Conservation (phyloP, 768 basidiomycete genomes). For the Xanthoconium purpureum region DNA sequence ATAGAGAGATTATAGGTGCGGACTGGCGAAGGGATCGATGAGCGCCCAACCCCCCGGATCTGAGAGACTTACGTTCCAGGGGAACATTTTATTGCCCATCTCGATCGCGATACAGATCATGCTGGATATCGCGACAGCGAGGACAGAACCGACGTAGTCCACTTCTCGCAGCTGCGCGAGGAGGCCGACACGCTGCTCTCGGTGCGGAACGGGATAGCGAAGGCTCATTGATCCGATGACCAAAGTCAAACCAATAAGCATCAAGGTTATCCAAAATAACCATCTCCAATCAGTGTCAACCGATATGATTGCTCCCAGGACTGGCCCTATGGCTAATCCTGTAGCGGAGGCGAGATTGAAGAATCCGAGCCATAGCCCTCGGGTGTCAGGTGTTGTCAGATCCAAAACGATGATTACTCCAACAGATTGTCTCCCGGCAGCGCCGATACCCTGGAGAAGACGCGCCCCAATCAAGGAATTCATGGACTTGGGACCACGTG, state of each 20-base stretch:
- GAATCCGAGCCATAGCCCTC: slow-evolving; percentile 36
- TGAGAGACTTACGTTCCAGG: slow-evolving; percentile 30
- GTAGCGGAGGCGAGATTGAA: slow-evolving; percentile 37
- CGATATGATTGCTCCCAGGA: slow-evolving; percentile 45
- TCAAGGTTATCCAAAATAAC: slow-evolving; percentile 43
- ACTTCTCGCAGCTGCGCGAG: slow-evolving; percentile 34
- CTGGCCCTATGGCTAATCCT: slow-evolving; percentile 46
- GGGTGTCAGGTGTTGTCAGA: slow-evolving; percentile 35
- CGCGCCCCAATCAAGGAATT: slow-evolving; percentile 33
- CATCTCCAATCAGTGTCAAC: slow-evolving; percentile 45
- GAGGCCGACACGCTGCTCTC: slow-evolving; percentile 30
- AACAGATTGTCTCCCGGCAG: slow-evolving; percentile 36
- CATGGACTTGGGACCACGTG: slow-evolving; percentile 27
- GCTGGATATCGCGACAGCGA: slow-evolving; percentile 34
- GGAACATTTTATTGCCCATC: slow-evolving; percentile 37
- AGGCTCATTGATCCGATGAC: slow-evolving; percentile 26
- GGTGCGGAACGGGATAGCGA: slow-evolving; percentile 33
- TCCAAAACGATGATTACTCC: slow-evolving; percentile 36
- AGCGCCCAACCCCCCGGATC: not conserved
- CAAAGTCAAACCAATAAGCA: slow-evolving; percentile 33
- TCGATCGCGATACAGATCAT: slow-evolving; percentile 37
- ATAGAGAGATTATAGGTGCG: slow-evolving; percentile 26
- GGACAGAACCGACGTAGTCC: slow-evolving; percentile 31
- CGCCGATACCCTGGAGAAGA: slow-evolving; percentile 37
- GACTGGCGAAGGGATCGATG: slow-evolving; percentile 21